Evolutionary conservation across 2,329 filamentous ascomycete species (phyloP).

Genomic region (Ophiostoma novo-ulmi): DNA sequence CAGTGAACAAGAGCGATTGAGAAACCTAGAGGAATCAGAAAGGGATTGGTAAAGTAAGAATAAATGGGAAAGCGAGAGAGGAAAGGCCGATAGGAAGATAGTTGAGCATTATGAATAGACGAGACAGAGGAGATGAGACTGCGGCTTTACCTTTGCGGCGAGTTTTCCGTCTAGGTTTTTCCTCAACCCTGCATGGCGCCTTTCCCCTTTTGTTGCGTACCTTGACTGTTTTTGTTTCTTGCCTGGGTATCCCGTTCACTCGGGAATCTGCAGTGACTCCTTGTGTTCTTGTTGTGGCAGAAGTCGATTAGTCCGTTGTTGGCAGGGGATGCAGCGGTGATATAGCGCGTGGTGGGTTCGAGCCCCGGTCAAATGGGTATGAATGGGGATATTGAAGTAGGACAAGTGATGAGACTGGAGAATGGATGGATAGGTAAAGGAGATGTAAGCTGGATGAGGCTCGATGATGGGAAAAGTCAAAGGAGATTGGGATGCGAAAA

Average conservation of each 20-base stretch:
- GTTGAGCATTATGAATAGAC: constrained; percentile 1
- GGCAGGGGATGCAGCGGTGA: neutral
- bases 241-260: constrained; percentile 4
- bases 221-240: neutral
- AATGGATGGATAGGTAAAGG: neutral
- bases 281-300: constrained; percentile 4
- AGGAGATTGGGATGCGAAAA: too few species aligned
- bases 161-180: constrained; percentile 18
- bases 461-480: too few species aligned
- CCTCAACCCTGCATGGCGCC: constrained; percentile 25
- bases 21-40: neutral
- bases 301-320: neutral
- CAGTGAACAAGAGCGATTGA: neutral
- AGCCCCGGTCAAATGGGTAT: neutral
- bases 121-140: neutral
- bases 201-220: constrained; percentile 25
- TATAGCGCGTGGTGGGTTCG: constrained; percentile 1
- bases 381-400: neutral
- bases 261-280: constrained; percentile 7
- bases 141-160: constrained; percentile 15
- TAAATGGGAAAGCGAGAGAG: neutral
- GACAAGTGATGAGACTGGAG: neutral
- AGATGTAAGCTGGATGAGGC: neutral
- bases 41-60: neutral
- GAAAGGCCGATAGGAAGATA: neutral